phyloP scores from a whole-genome alignment of 352 stramenopile genomes.

The Phytophthora meadii region DNA sequence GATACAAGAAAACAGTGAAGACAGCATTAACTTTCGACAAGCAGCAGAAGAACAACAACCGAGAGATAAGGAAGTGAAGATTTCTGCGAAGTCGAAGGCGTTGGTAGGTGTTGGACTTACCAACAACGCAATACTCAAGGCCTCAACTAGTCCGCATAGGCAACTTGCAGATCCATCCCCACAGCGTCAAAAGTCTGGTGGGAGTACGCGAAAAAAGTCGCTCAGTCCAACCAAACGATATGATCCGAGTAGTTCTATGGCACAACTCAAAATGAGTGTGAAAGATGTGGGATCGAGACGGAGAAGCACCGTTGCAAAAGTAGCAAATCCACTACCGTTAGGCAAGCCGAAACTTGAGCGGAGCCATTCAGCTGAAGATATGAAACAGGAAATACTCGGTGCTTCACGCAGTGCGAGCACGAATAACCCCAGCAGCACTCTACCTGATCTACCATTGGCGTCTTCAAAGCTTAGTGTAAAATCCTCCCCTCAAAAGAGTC shows the following conservation, averaged over 20 bases:
- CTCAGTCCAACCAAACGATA: constrained; percentile 15
- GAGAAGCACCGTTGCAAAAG: constrained; percentile 13
- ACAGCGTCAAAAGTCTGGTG: constrained; percentile 1
- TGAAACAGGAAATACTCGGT: constrained; percentile 8
- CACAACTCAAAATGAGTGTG: constrained; percentile 1
- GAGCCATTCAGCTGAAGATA: constrained; percentile 19
- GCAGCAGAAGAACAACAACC: no score
- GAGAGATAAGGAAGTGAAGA: no score
- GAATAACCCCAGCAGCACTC: constrained; percentile 2
- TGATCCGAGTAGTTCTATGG: background rate
- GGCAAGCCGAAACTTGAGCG: constrained; percentile 5
- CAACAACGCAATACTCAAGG: no score
- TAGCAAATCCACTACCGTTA: constrained; percentile 5
- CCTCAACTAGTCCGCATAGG: background rate
- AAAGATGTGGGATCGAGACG: constrained; percentile 21
- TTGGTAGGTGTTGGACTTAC: no score
- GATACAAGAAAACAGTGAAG: no score
- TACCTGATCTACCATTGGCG: constrained; percentile 6
- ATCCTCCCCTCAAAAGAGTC: constrained; percentile 2
- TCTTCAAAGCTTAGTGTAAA: no score
- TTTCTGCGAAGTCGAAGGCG: no score
- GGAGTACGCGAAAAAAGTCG: constrained; percentile 22
- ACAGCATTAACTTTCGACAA: no score
- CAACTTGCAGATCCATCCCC: background rate
- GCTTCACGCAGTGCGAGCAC: constrained; percentile 3